Base-by-base conservation (phyloP, 2,329 filamentous ascomycete genomes). In the Aspergillus ochraceus region DNA sequence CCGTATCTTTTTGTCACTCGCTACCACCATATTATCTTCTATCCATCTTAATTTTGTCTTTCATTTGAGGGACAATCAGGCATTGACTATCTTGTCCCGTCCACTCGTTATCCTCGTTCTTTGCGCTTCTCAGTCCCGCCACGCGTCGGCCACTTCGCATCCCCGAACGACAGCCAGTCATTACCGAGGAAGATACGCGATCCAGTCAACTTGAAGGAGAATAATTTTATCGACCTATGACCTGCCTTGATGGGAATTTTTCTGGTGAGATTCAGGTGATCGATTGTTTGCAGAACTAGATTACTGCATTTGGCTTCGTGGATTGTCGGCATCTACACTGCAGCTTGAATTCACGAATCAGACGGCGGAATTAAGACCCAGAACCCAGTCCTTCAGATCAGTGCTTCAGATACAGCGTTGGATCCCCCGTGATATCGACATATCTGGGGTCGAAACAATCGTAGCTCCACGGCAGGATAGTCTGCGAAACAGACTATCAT, bases 61-160 rank as follows among this genome's bases (percentile, higher is more conserved):
- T 20, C 26, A 47, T 19, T 20, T 24, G 19, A 22, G 39, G 17
- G 55, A 42, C 49, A 30, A 22, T 50, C 36, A 45, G 32, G 26
- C 49, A 45, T 60, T 46, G 39, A 50, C 29, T 24, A 22, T 17
- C 51, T 32, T 36, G 39, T 57, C 54, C 57, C 36, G 51, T 57
- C 55, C 54, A 52, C 29, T 57, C 54, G 47, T 60, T 57, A 60
- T 49, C 39, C 26, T 55, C 24, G 8, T 56, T n/a, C 14, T 49
- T 30, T 14, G 6, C 22, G 36, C 26, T 12, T n/a, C 11, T 17
- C 32, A 46, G 47, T 45, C 53, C 45, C 53, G 32, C 46, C 17
- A 32, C 59, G 59, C 55, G 49, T 55, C 26, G 6, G 26, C 45
- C n/a, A 6, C 53, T 49, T 11, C 32, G 52, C 47, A 17, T 55